Conservation (phyloP, 164 flowering plant genomes). For the Stephania cephalantha region DNA sequence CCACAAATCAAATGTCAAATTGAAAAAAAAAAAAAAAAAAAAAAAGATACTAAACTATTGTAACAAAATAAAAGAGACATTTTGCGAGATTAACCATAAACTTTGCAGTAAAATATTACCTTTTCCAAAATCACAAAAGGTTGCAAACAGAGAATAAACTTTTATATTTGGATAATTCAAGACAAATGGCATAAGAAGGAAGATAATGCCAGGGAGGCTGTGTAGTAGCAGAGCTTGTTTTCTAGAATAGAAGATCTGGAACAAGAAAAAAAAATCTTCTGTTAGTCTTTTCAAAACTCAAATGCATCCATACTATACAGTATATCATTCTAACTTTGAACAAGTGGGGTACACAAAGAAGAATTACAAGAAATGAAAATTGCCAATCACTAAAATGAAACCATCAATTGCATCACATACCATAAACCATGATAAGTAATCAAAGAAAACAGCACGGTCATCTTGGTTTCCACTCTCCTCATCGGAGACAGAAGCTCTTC, state of each 20-base stretch:
- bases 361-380: constrained; percentile 2
- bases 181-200: constrained; percentile 53
- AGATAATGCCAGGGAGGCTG: constrained; percentile 57
- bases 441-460: constrained; percentile 80
- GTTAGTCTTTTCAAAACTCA: not conserved
- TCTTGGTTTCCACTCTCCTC: constrained; percentile 23
- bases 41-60: not conserved
- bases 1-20: not conserved
- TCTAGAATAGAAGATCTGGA: constrained; percentile 72
- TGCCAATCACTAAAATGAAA: not conserved
- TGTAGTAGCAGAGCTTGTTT: constrained; percentile 59
- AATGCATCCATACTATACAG: constrained; percentile 1
- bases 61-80: not conserved
- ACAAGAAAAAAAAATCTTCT: constrained; percentile 3
- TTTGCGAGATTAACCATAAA: not conserved
- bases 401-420: constrained; percentile 30
- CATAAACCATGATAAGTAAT: constrained; percentile 71
- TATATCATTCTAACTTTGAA: constrained; percentile 3
- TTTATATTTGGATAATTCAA: constrained; percentile 31
- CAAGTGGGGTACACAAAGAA: not conserved
- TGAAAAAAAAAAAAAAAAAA: not conserved
- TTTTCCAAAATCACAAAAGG: constrained; percentile 48
- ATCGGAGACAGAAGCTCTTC: constrained; percentile 28
- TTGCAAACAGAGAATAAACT: constrained; percentile 28
- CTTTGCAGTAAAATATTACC: constrained; percentile 34